Base-by-base conservation (phyloP, 176 grass and related monocot species). In the Triticum urartu region DNA sequence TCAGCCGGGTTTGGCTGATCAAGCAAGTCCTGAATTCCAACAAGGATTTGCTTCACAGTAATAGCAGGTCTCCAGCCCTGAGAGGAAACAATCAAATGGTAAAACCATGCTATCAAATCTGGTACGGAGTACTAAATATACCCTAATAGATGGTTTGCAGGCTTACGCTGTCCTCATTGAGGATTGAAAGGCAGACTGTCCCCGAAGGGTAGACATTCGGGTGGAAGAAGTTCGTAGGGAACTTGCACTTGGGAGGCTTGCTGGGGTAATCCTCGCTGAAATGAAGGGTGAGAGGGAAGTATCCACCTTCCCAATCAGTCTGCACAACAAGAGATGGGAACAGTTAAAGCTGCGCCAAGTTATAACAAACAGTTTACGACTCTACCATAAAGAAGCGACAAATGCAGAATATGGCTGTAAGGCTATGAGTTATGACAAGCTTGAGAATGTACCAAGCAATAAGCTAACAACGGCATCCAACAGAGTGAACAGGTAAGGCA, bases 31-130 rank as follows among this genome's bases (percentile, higher is more conserved):
- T 96, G 97, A 21, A 98, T 95, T 68, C 93, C 97, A 18, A 98
- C 90, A 15, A 95, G 86, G 77, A 98, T 98, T 45, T 98, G 97
- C 83, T 98, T 98, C 11, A 98, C 94, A 26, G 97, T 95, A 79
- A 99, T 99, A 42, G 97, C 97, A 7, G 97, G 97, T 89, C 94
- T 94, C 97, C 94, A 96, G 15, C 92, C 94, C 97, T 99, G 79
- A 61, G 65, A 87, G 7, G 20, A 28, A 4, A 17, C 9, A 81
- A 72, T 3, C 5, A 6, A 40, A 82, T 3, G 11, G 43, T 85
- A 9, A 9, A 81, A 47, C 39, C 2, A 77, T 73, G 65, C 18
- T 28, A 80, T 64, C 64, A 72, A 87, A 26, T 33, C 45, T 35
- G 40, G 1, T 6, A 30, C 28, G 28, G 28, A 30, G 28, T 30